Evolutionary conservation across 2,329 filamentous ascomycete species (phyloP).

Genomic region (Pseudocercospora fuligena): DNA sequence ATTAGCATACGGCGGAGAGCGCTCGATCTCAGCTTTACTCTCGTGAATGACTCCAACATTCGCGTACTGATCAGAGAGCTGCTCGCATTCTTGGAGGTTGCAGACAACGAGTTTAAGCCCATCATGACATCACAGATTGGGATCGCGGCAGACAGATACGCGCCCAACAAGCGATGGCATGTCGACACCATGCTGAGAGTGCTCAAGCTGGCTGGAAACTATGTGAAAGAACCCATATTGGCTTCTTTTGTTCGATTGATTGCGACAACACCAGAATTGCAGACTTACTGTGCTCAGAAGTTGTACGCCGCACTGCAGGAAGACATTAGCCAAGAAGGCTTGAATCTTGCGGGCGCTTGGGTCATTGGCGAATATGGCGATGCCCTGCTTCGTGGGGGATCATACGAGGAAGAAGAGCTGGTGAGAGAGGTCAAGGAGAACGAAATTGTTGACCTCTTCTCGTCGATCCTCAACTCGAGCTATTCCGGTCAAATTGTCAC

Average conservation of each 20-base stretch:
- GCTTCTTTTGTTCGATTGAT: conserved; percentile 96
- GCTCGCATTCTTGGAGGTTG: conserved; percentile 92
- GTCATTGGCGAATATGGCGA: conserved; percentile 98
- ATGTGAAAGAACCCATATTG: conserved; percentile 96
- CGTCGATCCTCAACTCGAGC: conserved; percentile 88
- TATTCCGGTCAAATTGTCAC: conserved; percentile 90
- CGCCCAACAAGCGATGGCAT: conserved; percentile 97
- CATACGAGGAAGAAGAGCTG: conserved; percentile 92
- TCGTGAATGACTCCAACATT: conserved; percentile 97
- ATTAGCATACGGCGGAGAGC: conserved; percentile 95
- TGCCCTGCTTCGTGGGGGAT: conserved; percentile 81
- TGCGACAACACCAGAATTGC: conserved; percentile 89
- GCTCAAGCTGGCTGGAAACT: conserved; percentile 90
- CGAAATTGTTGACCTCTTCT: conserved; percentile 92
- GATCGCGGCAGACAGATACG: conserved; percentile 92
- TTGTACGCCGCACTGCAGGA: conserved; percentile 89
- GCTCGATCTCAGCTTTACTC: conserved; percentile 95
- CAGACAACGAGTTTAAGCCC: conserved; percentile 98
- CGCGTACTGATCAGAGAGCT: conserved; percentile 91
- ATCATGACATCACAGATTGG: conserved; percentile 98
- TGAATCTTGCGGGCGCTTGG: conserved; percentile 93
- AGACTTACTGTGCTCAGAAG: conserved; percentile 96
- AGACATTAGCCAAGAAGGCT: conserved; percentile 94
- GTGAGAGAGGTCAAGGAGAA: conserved; percentile 81
- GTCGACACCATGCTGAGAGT: conserved; percentile 97